A percentile compares a stretch with the other conserved stretches of the same genome.
Conservation (phyloP, 495 filamentous ascomycete species). For the Trichoderma parareesei region DNA sequence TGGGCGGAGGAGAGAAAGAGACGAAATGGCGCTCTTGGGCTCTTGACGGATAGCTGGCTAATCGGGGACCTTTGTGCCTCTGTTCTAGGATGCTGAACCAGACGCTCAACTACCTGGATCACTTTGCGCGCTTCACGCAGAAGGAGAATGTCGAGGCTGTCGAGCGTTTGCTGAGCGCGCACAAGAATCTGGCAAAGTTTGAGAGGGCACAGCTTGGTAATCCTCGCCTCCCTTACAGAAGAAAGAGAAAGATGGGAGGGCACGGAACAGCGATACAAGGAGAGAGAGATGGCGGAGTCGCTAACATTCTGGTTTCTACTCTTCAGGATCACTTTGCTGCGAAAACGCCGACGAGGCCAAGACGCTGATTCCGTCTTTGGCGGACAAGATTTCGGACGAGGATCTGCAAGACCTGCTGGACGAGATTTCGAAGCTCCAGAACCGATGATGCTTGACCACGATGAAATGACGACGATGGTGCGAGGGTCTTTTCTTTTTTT, state of each 20-base stretch:
- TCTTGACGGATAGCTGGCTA: not conserved
- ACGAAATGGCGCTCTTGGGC: not conserved
- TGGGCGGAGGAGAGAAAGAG: not conserved
- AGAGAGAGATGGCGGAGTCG: not conserved
- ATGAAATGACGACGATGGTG: too few relatives aligned
- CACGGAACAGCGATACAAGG: not conserved
- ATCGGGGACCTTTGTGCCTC: not conserved
- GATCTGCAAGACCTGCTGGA: constrained; percentile 81
- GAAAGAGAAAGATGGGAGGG: too few relatives aligned
- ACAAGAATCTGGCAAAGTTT: constrained; percentile 76
- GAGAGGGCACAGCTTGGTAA: constrained; percentile 88
- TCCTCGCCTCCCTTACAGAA: not conserved
- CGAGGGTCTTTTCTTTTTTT: not conserved
- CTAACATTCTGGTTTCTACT: constrained; percentile 10
- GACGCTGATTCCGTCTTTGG: constrained; percentile 84
- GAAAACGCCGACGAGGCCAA: constrained; percentile 92
- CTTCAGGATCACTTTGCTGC: constrained; percentile 76
- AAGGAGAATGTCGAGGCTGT: constrained; percentile 90
- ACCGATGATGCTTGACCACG: not conserved
- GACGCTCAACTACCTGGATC: constrained; percentile 83
- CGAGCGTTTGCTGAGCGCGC: constrained; percentile 67
- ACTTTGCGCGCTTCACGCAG: constrained; percentile 90
- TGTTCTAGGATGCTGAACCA: constrained; percentile 56
- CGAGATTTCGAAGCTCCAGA: constrained; percentile 70
- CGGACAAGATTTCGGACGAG: constrained; percentile 78